A percentile compares a stretch with the other conserved stretches of the same genome.
These are phyloP conservation scores for Blepharisma japonicum DNA, from an alignment of 73 alveolate species.

Conservation along the genomic window DNA sequence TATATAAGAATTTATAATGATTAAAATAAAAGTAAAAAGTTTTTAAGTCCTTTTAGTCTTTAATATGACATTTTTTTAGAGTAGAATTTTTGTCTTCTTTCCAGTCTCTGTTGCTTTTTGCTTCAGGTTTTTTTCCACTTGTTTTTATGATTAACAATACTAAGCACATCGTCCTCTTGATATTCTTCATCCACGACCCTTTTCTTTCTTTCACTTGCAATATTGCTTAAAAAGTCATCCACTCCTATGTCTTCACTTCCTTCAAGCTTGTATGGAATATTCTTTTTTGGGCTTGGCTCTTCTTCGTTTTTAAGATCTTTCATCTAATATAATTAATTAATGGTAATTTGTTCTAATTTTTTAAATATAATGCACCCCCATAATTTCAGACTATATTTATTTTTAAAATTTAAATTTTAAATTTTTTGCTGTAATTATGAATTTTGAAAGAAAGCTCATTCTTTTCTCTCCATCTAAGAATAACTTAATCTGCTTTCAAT, in stretches of 20 bases:
- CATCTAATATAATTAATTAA: too few relatives aligned
- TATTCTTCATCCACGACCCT: neutral
- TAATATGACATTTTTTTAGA: neutral
- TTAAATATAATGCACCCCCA: too few relatives aligned
- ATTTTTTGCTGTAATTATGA: too few relatives aligned
- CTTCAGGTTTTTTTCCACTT: neutral
- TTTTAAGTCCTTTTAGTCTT: neutral
- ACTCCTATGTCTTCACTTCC: constrained; percentile 23
- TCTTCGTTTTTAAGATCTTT: neutral
- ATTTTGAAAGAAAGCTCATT: too few relatives aligned
- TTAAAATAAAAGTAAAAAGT: neutral
- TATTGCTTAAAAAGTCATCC: neutral
- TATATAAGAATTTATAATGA: neutral
- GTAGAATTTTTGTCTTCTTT: neutral
- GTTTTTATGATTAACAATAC: constrained; percentile 10
- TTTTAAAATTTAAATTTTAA: too few relatives aligned
- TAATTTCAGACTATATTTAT: too few relatives aligned
- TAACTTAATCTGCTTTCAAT: too few relatives aligned
- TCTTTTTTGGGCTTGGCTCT: neutral
- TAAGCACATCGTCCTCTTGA: constrained; percentile 7
- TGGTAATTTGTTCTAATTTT: too few relatives aligned
- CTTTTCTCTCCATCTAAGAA: too few relatives aligned
- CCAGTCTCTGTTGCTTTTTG: neutral
- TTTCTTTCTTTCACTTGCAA: constrained; percentile 8
- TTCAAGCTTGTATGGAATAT: constrained; percentile 2